Percentiles rank a stretch among this genome's conserved stretches.
phyloP scores from a whole-genome alignment of 225 moss, liverwort and hornwort species.

The Neckera pumila region DNA sequence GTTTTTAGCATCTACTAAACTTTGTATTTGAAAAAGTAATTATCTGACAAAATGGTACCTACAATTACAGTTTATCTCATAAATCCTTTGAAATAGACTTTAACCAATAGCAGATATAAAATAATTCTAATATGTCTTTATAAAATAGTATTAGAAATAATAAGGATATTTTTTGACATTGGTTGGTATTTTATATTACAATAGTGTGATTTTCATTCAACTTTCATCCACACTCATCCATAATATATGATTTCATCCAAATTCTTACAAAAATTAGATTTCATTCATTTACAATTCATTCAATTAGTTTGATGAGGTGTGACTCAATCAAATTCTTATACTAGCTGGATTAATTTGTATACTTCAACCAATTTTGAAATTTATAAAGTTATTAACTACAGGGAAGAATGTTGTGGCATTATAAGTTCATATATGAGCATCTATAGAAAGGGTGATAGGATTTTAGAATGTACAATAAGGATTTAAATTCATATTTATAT shows the following conservation, averaged over 20 bases:
- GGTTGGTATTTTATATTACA: background rate
- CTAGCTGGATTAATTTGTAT: background rate
- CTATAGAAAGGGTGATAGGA: background rate
- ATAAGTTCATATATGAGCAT: background rate
- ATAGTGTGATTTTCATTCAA: background rate
- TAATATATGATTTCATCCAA: background rate
- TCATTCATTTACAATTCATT: background rate
- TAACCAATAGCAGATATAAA: background rate
- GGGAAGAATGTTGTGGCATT: rapidly evolving
- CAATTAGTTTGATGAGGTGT: background rate
- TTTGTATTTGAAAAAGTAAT: background rate
- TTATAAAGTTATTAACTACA: background rate
- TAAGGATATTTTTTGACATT: background rate
- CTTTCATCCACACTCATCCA: background rate
- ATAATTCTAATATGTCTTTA: background rate
- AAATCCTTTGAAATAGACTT: background rate
- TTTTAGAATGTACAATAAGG: background rate
- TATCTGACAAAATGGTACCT: rapidly evolving
- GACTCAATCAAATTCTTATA: background rate
- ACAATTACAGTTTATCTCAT: background rate
- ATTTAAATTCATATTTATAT: rapidly evolving
- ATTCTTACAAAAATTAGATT: background rate
- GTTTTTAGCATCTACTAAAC: background rate
- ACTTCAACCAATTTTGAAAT: background rate
- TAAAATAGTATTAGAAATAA: background rate